Percentiles rank a stretch among this genome's conserved stretches.
These are phyloP conservation scores for Casaregolazyma lundiana DNA, from an alignment of 1,139 yeast genomes.

Conservation along the genomic window DNA sequence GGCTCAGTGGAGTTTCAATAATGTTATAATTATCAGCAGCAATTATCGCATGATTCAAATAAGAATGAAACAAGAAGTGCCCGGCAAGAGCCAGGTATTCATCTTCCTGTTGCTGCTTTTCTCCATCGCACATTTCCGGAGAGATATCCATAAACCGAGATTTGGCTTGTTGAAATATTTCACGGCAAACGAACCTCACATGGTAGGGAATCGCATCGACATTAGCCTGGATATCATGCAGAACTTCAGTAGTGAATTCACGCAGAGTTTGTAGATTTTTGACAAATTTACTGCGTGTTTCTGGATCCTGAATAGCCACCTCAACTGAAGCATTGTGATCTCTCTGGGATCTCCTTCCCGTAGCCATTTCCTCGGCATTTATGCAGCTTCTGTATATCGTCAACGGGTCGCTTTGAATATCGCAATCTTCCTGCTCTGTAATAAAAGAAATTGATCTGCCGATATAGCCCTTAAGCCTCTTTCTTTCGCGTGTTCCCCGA, in stretches of 20 bases:
- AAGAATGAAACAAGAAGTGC: conserved; percentile 58
- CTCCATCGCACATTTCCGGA: background rate
- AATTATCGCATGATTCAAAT: conserved; percentile 59
- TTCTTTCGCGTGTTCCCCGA: conserved; percentile 56
- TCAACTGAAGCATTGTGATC: conserved; percentile 50
- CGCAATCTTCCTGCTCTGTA: conserved; percentile 53
- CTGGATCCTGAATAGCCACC: conserved; percentile 72
- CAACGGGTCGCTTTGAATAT: conserved; percentile 79
- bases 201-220: conserved; percentile 57
- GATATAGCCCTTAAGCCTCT: conserved; percentile 48
- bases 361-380: conserved; percentile 44
- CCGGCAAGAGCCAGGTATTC: conserved; percentile 66
- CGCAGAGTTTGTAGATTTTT: conserved; percentile 70
- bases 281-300: conserved; percentile 65
- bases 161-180: conserved; percentile 37
- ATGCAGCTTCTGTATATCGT: conserved; percentile 46
- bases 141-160: conserved; percentile 34
- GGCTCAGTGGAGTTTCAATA: conserved; percentile 34
- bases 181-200: conserved; percentile 48
- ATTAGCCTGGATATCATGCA: conserved; percentile 43
- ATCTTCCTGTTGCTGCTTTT: conserved; percentile 23
- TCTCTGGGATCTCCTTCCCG: conserved; percentile 40
- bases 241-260: conserved; percentile 59
- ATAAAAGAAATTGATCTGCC: conserved; percentile 48
- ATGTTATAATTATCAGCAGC: conserved; percentile 65